These are phyloP conservation scores for Hirschfeldia incana DNA, from an alignment of 345 rosid species.

Conservation along the genomic window DNA sequence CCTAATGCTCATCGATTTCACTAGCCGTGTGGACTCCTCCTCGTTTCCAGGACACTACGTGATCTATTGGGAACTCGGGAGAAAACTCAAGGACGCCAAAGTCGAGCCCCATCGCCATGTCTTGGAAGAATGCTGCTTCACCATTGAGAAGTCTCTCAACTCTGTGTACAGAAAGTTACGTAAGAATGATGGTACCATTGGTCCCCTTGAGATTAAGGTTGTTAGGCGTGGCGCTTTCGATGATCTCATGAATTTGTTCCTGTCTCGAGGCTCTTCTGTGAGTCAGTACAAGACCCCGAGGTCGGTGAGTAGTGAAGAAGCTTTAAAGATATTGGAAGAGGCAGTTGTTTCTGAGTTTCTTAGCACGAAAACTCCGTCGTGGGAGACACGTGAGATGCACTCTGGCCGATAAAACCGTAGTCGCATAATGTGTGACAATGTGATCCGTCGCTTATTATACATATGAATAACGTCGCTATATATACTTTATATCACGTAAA, in stretches of 20 bases:
- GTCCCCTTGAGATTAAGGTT: slow-evolving; percentile 77
- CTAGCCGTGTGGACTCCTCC: slow-evolving; percentile 68
- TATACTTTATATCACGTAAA: background rate
- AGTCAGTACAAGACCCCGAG: slow-evolving; percentile 95
- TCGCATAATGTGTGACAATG: background rate
- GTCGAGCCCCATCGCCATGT: slow-evolving; percentile 39
- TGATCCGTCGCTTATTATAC: background rate
- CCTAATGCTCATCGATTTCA: slow-evolving; percentile 71
- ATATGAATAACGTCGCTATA: background rate
- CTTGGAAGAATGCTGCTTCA: slow-evolving; percentile 72
- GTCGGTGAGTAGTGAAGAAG: slow-evolving; percentile 61
- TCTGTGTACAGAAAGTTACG: slow-evolving; percentile 70
- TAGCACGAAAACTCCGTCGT: slow-evolving; percentile 59
- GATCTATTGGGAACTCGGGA: slow-evolving; percentile 75
- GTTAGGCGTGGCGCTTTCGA: slow-evolving; percentile 70
- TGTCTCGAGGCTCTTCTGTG: slow-evolving; percentile 78
- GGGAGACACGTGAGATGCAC: slow-evolving; percentile 42
- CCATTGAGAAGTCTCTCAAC: slow-evolving; percentile 72
- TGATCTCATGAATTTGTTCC: slow-evolving; percentile 69
- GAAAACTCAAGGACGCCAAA: slow-evolving; percentile 31
- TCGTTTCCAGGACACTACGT: slow-evolving; percentile 85
- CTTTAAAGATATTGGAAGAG: slow-evolving; percentile 55
- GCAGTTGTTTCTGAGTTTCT: slow-evolving; percentile 55
- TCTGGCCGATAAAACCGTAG: background rate
- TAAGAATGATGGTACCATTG: slow-evolving; percentile 68